These are phyloP conservation scores for Penicillium vulpinum DNA, from an alignment of 2,329 filamentous ascomycete species.

Conservation along the genomic window DNA sequence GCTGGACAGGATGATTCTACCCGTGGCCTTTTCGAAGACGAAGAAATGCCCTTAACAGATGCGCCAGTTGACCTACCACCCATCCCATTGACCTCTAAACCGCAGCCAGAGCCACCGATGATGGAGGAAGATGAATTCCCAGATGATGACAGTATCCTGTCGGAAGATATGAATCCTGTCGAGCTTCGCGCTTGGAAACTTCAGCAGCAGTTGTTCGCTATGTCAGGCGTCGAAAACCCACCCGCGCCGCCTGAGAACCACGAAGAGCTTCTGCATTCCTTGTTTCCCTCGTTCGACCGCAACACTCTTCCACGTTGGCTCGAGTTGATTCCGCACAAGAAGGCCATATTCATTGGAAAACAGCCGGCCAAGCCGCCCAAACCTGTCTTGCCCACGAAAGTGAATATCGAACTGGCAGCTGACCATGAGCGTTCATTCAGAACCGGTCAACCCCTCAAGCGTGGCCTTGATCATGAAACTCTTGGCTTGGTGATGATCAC, in stretches of 20 bases:
- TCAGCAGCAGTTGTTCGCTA: conserved; percentile 49
- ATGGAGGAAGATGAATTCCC: conserved; percentile 29
- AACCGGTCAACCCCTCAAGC: conserved; percentile 62
- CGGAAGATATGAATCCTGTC: conserved; percentile 44
- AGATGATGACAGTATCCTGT: conserved; percentile 31
- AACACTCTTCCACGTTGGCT: conserved; percentile 76
- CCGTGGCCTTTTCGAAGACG: conserved; percentile 37
- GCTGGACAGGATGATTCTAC: conserved; percentile 33
- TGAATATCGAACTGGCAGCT: conserved; percentile 78
- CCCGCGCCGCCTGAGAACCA: conserved; percentile 71
- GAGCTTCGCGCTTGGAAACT: conserved; percentile 47
- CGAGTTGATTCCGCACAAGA: conserved; percentile 77
- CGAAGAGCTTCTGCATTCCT: conserved; percentile 72
- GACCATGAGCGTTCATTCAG: conserved; percentile 87
- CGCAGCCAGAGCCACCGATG: conserved; percentile 27
- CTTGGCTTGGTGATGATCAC: conserved; percentile 55
- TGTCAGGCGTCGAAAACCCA: conserved; percentile 57
- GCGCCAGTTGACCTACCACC: conserved; percentile 22
- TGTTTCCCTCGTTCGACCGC: conserved; percentile 78
- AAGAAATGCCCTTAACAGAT: conserved; percentile 18
- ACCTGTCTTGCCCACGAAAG: conserved; percentile 79
- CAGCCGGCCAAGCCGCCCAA: conserved; percentile 77
- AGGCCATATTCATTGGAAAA: conserved; percentile 75
- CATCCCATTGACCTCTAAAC: conserved; percentile 16
- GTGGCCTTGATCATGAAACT: conserved; percentile 54